A percentile compares a stretch with the other conserved stretches of the same genome.
phyloP scores from a whole-genome alignment of 306 rosid species.

The Lathyrus tuberosus region DNA sequence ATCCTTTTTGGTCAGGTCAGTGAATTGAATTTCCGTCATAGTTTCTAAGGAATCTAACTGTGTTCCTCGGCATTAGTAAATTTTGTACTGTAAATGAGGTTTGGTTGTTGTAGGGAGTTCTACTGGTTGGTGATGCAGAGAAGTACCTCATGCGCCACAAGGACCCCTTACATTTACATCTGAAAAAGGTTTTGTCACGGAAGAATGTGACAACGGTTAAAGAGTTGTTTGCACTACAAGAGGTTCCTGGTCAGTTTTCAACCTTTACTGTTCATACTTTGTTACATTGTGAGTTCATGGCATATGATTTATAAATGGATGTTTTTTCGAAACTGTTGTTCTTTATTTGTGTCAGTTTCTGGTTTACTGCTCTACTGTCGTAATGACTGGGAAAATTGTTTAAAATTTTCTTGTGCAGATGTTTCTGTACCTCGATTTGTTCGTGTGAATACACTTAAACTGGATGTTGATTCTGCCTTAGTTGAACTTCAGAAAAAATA shows the following conservation, averaged over 20 bases:
- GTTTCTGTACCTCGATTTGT: slow-evolving; percentile 72
- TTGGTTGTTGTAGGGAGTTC: slow-evolving; percentile 48
- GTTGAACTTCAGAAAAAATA: slow-evolving; percentile 60
- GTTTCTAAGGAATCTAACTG: background rate
- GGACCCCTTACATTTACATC: slow-evolving; percentile 55
- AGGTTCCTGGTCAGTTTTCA: slow-evolving; percentile 61
- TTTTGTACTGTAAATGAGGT: background rate
- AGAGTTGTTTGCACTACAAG: slow-evolving; percentile 58
- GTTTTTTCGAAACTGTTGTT: background rate
- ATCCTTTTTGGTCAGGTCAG: slow-evolving; percentile 81
- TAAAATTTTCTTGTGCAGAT: slow-evolving; percentile 55
- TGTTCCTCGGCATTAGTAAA: background rate
- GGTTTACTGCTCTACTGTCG: slow-evolving; percentile 13
- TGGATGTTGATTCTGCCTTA: slow-evolving; percentile 69
- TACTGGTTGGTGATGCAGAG: slow-evolving; percentile 77
- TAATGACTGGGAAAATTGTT: slow-evolving; percentile 18
- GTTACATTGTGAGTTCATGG: background rate
- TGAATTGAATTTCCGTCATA: slow-evolving; percentile 10
- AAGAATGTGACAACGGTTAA: slow-evolving; percentile 60
- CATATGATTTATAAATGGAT: background rate
- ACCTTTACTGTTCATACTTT: background rate
- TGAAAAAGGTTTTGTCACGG: slow-evolving; percentile 56
- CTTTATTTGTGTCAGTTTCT: background rate
- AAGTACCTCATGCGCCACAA: slow-evolving; percentile 63
- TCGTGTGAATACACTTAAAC: slow-evolving; percentile 87